Conservation (phyloP, 345 rosid genomes). For the Camelina hispida region DNA sequence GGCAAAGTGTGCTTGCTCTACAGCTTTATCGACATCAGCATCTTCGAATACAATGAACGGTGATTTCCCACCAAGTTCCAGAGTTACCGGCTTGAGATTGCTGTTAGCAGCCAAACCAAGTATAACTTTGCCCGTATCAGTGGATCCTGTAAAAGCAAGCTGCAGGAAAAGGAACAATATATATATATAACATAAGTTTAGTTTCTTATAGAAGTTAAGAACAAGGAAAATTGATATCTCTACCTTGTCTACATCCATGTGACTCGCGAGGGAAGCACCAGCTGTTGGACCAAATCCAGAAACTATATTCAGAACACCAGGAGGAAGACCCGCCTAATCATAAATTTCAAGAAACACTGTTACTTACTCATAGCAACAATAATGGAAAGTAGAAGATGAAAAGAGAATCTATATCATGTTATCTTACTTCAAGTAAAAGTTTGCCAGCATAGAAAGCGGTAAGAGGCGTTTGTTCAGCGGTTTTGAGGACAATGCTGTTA, state of each 20-base stretch:
- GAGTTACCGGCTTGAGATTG: constrained; percentile 92
- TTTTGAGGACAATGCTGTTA: constrained; percentile 63
- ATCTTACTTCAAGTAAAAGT: constrained; percentile 53
- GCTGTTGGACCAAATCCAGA: constrained; percentile 88
- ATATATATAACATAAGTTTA: not conserved
- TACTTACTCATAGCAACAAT: constrained; percentile 10
- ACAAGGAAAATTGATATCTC: not conserved
- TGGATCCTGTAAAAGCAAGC: constrained; percentile 96
- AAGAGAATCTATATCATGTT: not conserved
- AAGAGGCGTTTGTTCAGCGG: constrained; percentile 71
- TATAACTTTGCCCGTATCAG: constrained; percentile 72
- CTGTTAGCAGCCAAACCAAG: constrained; percentile 84
- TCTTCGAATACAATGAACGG: constrained; percentile 92
- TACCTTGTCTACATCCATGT: constrained; percentile 98
- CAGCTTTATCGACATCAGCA: constrained; percentile 86
- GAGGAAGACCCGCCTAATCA: constrained; percentile 90
- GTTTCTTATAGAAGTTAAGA: not conserved
- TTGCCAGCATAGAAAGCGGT: constrained; percentile 62
- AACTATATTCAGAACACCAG: constrained; percentile 85
- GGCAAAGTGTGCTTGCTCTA: constrained; percentile 92
- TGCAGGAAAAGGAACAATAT: constrained; percentile 36
- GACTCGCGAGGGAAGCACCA: constrained; percentile 86
- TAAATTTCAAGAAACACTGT: constrained; percentile 20
- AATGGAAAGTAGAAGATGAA: not conserved
- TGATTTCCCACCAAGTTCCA: constrained; percentile 98